phyloP scores from a whole-genome alignment of 208 protist genomes.

The Trypanosoma caninum region DNA sequence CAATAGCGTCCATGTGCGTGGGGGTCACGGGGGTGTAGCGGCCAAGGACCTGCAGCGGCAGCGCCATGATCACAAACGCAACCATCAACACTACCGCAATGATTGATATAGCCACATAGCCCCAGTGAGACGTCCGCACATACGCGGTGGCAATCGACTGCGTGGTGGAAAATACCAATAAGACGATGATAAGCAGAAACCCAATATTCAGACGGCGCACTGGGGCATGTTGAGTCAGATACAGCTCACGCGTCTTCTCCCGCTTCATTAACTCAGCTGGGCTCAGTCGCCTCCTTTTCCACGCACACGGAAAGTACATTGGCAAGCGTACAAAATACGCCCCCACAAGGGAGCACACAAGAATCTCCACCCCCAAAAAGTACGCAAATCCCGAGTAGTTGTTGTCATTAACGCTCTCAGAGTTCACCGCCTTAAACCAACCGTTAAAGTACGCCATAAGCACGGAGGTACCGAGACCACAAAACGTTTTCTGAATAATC shows the following conservation, averaged over 20 bases:
- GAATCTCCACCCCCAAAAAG: too few relatives aligned
- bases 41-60: not conserved
- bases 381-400: too few relatives aligned
- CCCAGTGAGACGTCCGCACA: conserved; percentile 26
- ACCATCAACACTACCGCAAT: conserved; percentile 44
- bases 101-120: conserved; percentile 35
- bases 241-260: conserved; percentile 42
- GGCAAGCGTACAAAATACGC: conserved; percentile 62
- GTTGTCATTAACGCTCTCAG: too few relatives aligned
- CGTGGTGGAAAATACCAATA: conserved; percentile 43
- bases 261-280: conserved; percentile 38
- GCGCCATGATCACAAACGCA: conserved; percentile 37
- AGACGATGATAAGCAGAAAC: conserved; percentile 30
- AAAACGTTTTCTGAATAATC: conserved; percentile 81
- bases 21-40: not conserved
- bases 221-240: conserved; percentile 55
- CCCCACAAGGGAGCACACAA: too few relatives aligned
- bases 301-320: conserved; percentile 47
- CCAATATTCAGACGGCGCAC: conserved; percentile 41
- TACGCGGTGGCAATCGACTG: conserved; percentile 54
- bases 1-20: conserved; percentile 34
- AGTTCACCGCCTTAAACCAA: too few relatives aligned
- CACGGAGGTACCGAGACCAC: conserved; percentile 68
- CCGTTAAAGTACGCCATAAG: conserved; percentile 19
- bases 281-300: conserved; percentile 29